These are phyloP conservation scores for Fusarium sp. DNA, from an alignment of 2,329 filamentous ascomycete species.

Conservation along the genomic window DNA sequence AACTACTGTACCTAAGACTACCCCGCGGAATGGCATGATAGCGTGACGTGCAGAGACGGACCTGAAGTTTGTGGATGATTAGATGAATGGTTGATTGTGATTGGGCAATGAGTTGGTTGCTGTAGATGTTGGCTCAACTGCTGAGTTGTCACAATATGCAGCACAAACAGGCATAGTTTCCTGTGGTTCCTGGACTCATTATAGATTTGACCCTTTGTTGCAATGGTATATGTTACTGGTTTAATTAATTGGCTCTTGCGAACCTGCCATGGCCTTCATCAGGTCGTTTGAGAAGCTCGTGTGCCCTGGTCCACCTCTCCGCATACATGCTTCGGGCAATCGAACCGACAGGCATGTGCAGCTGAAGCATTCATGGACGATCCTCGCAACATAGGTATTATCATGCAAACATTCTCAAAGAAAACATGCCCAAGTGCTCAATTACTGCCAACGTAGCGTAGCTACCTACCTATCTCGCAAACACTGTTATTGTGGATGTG, in stretches of 20 bases:
- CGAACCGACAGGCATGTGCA: neutral
- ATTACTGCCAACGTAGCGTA: neutral
- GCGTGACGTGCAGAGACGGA: neutral
- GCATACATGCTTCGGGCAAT: neutral
- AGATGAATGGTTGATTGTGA: conserved; percentile 1
- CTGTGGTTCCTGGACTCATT: neutral
- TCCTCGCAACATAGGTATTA: too few species aligned
- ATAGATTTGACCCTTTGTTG: neutral
- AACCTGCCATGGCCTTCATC: neutral
- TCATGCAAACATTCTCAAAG: neutral
- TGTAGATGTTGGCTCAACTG: neutral
- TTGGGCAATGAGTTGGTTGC: conserved; percentile 4
- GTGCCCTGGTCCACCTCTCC: conserved; percentile 12
- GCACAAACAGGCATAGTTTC: neutral
- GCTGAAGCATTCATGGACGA: neutral
- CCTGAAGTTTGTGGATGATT: neutral
- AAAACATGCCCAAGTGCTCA: neutral
- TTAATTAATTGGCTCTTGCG: neutral
- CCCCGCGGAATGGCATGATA: conserved; percentile 24
- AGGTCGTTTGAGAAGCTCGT: conserved; percentile 23
- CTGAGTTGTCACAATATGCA: neutral
- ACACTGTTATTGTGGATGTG: neutral
- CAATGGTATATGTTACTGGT: neutral
- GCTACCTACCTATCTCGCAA: neutral
- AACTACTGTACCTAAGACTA: conserved; percentile 23